Evolutionary conservation across 495 filamentous ascomycete genomes (phyloP), one percentile per base, ranked within the genome.

Genomic region (Neurospora sp.): DNA sequence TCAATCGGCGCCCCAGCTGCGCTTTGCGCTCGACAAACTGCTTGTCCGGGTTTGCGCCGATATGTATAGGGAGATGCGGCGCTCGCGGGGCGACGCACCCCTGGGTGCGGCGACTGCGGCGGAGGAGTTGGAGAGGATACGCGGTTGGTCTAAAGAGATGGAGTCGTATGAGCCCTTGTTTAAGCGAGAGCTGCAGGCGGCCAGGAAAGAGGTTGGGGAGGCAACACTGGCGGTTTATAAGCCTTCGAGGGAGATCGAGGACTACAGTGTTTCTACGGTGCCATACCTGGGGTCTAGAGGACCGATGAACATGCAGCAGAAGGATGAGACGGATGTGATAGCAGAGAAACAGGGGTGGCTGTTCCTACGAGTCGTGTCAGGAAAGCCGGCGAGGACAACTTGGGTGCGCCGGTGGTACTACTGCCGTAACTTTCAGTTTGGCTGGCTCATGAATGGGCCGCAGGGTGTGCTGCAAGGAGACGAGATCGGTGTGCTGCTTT

Each of bases 321-420:
- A 86, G 27, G 84, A 83, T 16, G 80, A 84, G 48, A 78, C 82
- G 5, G 83, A 85, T 4, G 83, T 79, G 78, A 78, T 79, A 69
- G 79, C 80, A 70, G 94, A 97, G 80, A 99, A 98, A 83, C 96
- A 98, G 82, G 93, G 96, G 8, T 99, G 96, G 96, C 80, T 99
- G 35, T 94, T 93, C 79, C 79, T 98, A 76, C 87, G 93, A 69
- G 93, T 91, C 1, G 78, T 94, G 12, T 90, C 92, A 12, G 94
- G 94, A 20, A 98, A 98, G 78, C 95, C 96, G 1, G 91, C 93
- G 16, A 85, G 94, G 74, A 93, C 93, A 1, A 85, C 88, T 20
- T 99, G 96, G 96, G 87, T 95, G 10, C 87, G 93, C 72, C 87
- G 94, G 39, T 99, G 96, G 96, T 97, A 94, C 76, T 98, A 95